A percentile compares a stretch with the other conserved stretches of the same genome.
Conservation (phyloP, 805 yeast species). For the Starmerella geochares region DNA sequence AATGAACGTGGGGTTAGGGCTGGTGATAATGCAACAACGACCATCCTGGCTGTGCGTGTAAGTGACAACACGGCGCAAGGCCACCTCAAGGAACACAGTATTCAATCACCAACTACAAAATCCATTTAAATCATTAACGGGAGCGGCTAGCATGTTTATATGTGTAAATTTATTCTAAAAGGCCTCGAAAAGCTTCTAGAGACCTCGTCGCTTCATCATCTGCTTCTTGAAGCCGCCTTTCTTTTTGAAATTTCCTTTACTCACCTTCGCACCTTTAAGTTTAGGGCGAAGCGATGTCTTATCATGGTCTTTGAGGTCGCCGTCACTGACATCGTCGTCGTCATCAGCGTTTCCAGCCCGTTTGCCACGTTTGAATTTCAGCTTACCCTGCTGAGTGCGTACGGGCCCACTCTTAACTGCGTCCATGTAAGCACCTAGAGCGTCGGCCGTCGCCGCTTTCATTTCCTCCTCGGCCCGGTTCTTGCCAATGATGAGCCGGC, state of each 20-base stretch:
- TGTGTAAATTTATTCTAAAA: too few species aligned
- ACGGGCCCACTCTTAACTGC: slow-evolving; percentile 90
- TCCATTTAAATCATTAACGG: too few species aligned
- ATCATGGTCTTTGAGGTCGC: slow-evolving; percentile 14
- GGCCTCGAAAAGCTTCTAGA: neutral
- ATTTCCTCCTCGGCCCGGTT: slow-evolving; percentile 36
- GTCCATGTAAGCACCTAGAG: slow-evolving; percentile 84
- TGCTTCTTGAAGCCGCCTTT: slow-evolving; percentile 15
- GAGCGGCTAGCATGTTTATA: too few species aligned
- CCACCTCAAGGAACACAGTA: too few species aligned
- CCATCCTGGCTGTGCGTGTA: too few species aligned
- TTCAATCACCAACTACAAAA: too few species aligned
- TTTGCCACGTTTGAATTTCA: slow-evolving; percentile 68
- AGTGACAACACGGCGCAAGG: too few species aligned
- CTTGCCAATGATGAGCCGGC: slow-evolving; percentile 52
- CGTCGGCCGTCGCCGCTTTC: slow-evolving; percentile 33
- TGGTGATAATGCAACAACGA: neutral
- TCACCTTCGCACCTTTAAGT: slow-evolving; percentile 10
- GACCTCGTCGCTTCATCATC: slow-evolving; percentile 15
- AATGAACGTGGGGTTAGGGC: neutral
- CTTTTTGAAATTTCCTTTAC: slow-evolving; percentile 7
- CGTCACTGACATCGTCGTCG: slow-evolving; percentile 43
- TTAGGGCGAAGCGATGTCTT: slow-evolving; percentile 14
- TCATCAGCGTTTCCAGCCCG: slow-evolving; percentile 44
- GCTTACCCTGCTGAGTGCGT: slow-evolving; percentile 83